Conservation (phyloP, 2,329 filamentous ascomycete genomes). For the Aspergillus vadensis region DNA sequence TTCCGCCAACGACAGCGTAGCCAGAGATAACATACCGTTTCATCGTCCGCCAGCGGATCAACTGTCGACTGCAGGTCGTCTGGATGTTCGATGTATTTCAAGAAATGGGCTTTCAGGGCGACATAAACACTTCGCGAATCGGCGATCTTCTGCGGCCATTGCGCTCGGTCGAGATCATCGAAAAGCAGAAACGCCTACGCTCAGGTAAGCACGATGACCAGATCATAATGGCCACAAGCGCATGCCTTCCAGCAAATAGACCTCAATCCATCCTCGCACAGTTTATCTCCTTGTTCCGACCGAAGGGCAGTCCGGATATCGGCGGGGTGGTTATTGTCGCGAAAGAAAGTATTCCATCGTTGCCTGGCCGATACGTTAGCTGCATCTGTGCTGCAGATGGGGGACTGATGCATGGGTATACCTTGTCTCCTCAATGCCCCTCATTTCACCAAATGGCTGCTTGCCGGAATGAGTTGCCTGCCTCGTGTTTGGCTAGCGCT, state of each 20-base stretch:
- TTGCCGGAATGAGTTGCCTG: not conserved
- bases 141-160: constrained; percentile 69
- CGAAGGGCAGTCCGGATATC: constrained; percentile 67
- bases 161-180: constrained; percentile 62
- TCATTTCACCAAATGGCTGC: constrained; percentile 47
- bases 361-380: constrained; percentile 48
- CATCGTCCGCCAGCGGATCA: constrained; percentile 86
- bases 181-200: constrained; percentile 77
- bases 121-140: constrained; percentile 74
- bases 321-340: constrained; percentile 56
- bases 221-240: constrained; percentile 1
- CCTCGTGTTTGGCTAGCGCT: constrained; percentile 4
- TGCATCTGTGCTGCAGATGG: not conserved
- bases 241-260: constrained; percentile 90
- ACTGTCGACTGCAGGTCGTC: constrained; percentile 72
- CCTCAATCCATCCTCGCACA: constrained; percentile 71
- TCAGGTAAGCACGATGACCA: constrained; percentile 24
- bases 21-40: constrained; percentile 54
- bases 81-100: constrained; percentile 81
- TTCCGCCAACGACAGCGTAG: constrained; percentile 47
- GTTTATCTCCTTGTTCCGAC: constrained; percentile 60
- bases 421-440: constrained; percentile 58
- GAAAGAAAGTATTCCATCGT: constrained; percentile 68
- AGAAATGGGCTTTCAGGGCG: constrained; percentile 70
- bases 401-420: constrained; percentile 26